A percentile compares a stretch with the other conserved stretches of the same genome.
Conservation (phyloP, 2,329 filamentous ascomycete species). For the Beauveria sp. region DNA sequence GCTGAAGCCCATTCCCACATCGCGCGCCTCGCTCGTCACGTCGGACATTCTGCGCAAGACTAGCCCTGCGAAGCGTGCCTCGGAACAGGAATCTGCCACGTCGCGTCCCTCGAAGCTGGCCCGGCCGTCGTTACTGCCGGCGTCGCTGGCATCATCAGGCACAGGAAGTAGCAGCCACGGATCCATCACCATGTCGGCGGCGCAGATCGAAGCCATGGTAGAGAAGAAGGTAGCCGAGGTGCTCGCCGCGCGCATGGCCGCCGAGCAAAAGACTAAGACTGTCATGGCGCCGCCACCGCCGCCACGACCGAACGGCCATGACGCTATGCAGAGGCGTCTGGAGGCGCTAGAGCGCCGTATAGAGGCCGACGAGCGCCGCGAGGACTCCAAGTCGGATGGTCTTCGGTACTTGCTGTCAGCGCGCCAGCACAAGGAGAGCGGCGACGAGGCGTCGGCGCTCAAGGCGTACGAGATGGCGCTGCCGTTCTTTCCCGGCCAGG, state of each 20-base stretch:
- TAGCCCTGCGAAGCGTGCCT: constrained; percentile 33
- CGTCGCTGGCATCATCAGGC: constrained; percentile 14
- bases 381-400: constrained; percentile 73
- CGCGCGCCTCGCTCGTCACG: constrained; percentile 27
- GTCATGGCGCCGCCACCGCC: constrained; percentile 24
- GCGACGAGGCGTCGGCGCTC: constrained; percentile 70
- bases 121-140: constrained; percentile 23
- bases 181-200: constrained; percentile 51
- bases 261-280: constrained; percentile 33
- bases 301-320: constrained; percentile 33
- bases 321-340: constrained; percentile 71
- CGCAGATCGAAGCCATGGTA: constrained; percentile 82
- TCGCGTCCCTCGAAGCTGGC: constrained; percentile 42
- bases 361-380: constrained; percentile 51
- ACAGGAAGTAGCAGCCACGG: constrained; percentile 18
- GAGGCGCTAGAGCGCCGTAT: constrained; percentile 84
- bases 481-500: constrained; percentile 78
- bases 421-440: constrained; percentile 78
- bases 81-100: constrained; percentile 29
- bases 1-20: constrained; percentile 35
- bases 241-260: constrained; percentile 61
- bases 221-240: constrained; percentile 89
- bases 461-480: constrained; percentile 80
- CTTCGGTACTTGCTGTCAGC: constrained; percentile 83
- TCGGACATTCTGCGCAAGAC: constrained; percentile 24